Percentiles rank a stretch among this genome's conserved stretches.
phyloP scores from a whole-genome alignment of 768 basidiomycete species.

The Macrolepiota dolichaula region DNA sequence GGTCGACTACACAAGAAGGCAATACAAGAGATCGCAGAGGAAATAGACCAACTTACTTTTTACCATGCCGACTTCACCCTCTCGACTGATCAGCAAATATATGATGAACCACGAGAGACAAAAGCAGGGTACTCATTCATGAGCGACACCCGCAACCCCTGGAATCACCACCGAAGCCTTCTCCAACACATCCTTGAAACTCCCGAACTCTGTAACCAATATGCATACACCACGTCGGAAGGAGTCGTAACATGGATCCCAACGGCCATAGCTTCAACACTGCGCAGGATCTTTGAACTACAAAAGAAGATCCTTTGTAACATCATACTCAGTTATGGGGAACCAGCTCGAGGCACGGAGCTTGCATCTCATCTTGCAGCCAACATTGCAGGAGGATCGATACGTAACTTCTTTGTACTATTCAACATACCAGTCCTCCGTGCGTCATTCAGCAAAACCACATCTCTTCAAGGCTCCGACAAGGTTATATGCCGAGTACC shows the following conservation, averaged over 20 bases:
- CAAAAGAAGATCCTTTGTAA: slow-evolving; percentile 9
- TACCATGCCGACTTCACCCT: neutral
- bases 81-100: neutral
- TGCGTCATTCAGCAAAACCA: neutral
- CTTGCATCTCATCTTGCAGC: slow-evolving; percentile 13
- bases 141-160: neutral
- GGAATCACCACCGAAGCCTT: neutral
- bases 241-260: neutral
- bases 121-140: neutral
- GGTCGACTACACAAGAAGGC: no score
- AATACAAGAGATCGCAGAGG: no score
- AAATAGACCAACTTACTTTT: slow-evolving; percentile 6
- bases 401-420: neutral
- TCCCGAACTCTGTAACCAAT: neutral
- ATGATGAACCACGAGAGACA: neutral
- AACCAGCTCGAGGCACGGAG: slow-evolving; percentile 17
- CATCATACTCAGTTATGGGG: slow-evolving; percentile 12
- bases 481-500: neutral
- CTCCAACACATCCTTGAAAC: neutral
- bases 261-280: neutral
- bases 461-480: neutral
- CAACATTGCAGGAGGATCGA: neutral
- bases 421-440: neutral
- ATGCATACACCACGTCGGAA: neutral
- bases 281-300: neutral